A percentile compares a stretch with the other conserved stretches of the same genome.
These are phyloP conservation scores for Kregervanrija fluxuum DNA, from an alignment of 805 yeast species.

Conservation along the genomic window DNA sequence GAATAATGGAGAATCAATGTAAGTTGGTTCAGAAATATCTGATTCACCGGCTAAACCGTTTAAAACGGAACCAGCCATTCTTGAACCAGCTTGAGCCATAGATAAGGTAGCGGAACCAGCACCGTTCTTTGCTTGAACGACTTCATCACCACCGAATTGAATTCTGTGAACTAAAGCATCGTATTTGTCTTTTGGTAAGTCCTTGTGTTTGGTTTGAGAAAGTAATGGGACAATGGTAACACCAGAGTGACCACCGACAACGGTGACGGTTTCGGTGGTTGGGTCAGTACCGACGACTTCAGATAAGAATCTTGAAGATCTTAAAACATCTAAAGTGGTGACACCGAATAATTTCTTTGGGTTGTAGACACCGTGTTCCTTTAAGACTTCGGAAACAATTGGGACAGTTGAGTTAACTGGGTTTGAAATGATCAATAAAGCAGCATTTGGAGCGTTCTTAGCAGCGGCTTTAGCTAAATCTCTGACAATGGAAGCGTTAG, in stretches of 20 bases:
- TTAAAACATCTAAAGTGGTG: slow-evolving; percentile 86
- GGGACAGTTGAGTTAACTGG: slow-evolving; percentile 98
- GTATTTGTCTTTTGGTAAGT: slow-evolving; percentile 55
- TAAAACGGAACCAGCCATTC: slow-evolving; percentile 62
- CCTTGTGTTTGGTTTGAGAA: slow-evolving; percentile 71
- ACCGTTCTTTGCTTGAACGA: slow-evolving; percentile 78
- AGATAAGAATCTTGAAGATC: slow-evolving; percentile 80
- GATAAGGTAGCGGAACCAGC: slow-evolving; percentile 81
- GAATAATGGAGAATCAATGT: slow-evolving; percentile 70
- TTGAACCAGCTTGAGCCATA: slow-evolving; percentile 82
- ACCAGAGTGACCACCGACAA: slow-evolving; percentile 98
- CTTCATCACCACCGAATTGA: slow-evolving; percentile 90
- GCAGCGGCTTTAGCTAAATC: slow-evolving; percentile 86
- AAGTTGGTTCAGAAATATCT: slow-evolving; percentile 45
- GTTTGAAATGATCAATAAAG: slow-evolving; percentile 77
- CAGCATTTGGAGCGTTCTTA: slow-evolving; percentile 77
- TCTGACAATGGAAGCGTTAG: slow-evolving; percentile 92
- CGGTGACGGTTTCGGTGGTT: slow-evolving; percentile 67
- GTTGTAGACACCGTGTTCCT: slow-evolving; percentile 80
- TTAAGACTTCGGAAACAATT: slow-evolving; percentile 88
- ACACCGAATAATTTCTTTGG: slow-evolving; percentile 92
- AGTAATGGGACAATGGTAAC: slow-evolving; percentile 90
- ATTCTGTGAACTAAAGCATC: slow-evolving; percentile 76
- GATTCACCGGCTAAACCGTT: slow-evolving; percentile 43
- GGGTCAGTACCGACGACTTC: slow-evolving; percentile 70